These are phyloP conservation scores for Sporothrix mexicana DNA, from an alignment of 2,329 filamentous ascomycete genomes.

Conservation along the genomic window DNA sequence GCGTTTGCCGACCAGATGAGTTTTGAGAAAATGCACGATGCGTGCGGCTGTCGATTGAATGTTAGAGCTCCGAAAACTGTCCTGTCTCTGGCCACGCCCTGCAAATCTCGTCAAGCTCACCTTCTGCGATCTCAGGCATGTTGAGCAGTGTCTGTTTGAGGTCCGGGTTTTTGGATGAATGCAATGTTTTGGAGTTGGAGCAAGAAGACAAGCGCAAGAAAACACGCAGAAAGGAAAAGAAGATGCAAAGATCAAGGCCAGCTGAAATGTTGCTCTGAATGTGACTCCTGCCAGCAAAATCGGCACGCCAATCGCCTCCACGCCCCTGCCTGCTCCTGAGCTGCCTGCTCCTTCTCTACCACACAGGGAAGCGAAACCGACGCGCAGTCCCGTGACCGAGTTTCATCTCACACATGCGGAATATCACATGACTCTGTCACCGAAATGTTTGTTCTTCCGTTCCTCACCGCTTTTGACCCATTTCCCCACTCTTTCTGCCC, in stretches of 20 bases:
- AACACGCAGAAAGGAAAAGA: background rate
- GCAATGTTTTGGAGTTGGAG: background rate
- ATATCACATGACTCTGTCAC: background rate
- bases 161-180: background rate
- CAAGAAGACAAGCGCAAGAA: background rate
- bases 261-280: constrained; percentile 14
- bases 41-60: constrained; percentile 58
- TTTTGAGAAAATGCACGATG: constrained; percentile 82
- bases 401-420: background rate
- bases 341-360: background rate
- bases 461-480: constrained; percentile 38
- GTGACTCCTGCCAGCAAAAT: constrained; percentile 7
- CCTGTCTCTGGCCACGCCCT: background rate
- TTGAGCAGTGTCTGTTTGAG: background rate
- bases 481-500: constrained; percentile 22
- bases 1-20: constrained; percentile 82
- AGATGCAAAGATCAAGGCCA: background rate
- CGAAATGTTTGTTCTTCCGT: constrained; percentile 28
- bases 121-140: constrained; percentile 70
- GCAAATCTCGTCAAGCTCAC: constrained; percentile 42
- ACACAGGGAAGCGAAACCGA: constrained; percentile 38
- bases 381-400: constrained; percentile 45
- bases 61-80: background rate
- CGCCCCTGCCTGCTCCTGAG: background rate
- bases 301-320: background rate